A percentile compares a stretch with the other conserved stretches of the same genome.
Conservation (phyloP, 2,329 filamentous ascomycete species). For the Monosporascus sp. region DNA sequence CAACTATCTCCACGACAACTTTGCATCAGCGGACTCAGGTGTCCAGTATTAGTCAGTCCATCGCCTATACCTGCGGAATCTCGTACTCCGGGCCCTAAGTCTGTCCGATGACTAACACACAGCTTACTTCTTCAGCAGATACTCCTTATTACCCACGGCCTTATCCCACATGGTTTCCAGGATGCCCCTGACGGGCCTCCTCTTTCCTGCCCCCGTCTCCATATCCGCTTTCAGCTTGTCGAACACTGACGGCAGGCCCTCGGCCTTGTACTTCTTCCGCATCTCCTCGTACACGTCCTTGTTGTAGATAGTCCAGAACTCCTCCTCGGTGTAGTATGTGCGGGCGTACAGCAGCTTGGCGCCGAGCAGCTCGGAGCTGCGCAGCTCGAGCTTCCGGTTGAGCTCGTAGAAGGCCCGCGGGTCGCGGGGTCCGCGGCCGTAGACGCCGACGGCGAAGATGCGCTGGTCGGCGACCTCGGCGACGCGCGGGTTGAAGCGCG, state of each 20-base stretch:
- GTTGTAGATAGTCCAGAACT: slow-evolving; percentile 51
- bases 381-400: slow-evolving; percentile 45
- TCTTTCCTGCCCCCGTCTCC: slow-evolving; percentile 15
- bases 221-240: slow-evolving; percentile 45
- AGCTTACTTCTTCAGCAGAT: slow-evolving; percentile 14
- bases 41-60: no score
- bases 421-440: slow-evolving; percentile 33
- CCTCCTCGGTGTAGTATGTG: slow-evolving; percentile 46
- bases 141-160: slow-evolving; percentile 23
- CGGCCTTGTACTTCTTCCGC: slow-evolving; percentile 44
- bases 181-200: slow-evolving; percentile 21
- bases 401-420: slow-evolving; percentile 36
- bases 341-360: slow-evolving; percentile 55
- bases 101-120: not conserved
- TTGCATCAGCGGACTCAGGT: no score
- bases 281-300: slow-evolving; percentile 42
- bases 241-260: slow-evolving; percentile 42
- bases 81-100: no score
- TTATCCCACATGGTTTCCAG: slow-evolving; percentile 27
- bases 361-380: slow-evolving; percentile 43
- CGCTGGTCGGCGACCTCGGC: slow-evolving; percentile 16
- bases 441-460: slow-evolving; percentile 43
- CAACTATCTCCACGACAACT: no score
- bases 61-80: no score
- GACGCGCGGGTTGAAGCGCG: slow-evolving; percentile 28